phyloP scores from a whole-genome alignment of 164 flowering plant species.

The Kingdonia uniflora region DNA sequence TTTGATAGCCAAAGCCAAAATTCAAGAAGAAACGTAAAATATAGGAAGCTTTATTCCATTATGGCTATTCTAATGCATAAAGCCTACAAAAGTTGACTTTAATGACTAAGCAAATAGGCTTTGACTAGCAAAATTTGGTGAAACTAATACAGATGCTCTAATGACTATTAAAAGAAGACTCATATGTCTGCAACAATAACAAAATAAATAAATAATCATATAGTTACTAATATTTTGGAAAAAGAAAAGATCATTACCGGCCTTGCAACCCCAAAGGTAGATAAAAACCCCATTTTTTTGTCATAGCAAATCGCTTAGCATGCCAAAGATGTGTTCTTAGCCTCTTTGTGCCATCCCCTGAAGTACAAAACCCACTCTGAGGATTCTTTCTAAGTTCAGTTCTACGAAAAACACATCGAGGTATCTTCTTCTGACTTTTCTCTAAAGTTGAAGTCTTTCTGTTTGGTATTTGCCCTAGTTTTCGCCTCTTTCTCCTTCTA shows the following conservation, averaged over 20 bases:
- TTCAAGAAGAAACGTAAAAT: no score
- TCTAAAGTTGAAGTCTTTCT: slow-evolving; percentile 7
- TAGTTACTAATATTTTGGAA: no score
- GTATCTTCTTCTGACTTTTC: slow-evolving; percentile 23
- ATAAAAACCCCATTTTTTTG: slow-evolving; percentile 74
- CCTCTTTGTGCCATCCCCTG: slow-evolving; percentile 86
- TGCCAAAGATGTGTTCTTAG: slow-evolving; percentile 91
- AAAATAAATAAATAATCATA: background rate
- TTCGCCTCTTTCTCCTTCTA: slow-evolving; percentile 25
- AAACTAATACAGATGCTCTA: no score
- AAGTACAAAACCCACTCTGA: slow-evolving; percentile 32
- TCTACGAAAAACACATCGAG: slow-evolving; percentile 44
- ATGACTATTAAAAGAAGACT: background rate
- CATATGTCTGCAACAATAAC: no score
- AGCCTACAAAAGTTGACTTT: no score
- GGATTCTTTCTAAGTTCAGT: slow-evolving; percentile 48
- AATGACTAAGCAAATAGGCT: no score
- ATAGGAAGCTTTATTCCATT: no score
- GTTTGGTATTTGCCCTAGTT: slow-evolving; percentile 9
- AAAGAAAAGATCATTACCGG: no score
- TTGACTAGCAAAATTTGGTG: no score
- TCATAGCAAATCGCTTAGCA: slow-evolving; percentile 77
- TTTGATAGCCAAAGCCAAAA: no score
- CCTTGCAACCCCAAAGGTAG: slow-evolving; percentile 80
- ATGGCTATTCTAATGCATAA: no score